Evolutionary conservation across 495 filamentous ascomycete genomes (phyloP), one percentile per base, ranked within the genome.

Genomic region (Aspergillus homomorphus): DNA sequence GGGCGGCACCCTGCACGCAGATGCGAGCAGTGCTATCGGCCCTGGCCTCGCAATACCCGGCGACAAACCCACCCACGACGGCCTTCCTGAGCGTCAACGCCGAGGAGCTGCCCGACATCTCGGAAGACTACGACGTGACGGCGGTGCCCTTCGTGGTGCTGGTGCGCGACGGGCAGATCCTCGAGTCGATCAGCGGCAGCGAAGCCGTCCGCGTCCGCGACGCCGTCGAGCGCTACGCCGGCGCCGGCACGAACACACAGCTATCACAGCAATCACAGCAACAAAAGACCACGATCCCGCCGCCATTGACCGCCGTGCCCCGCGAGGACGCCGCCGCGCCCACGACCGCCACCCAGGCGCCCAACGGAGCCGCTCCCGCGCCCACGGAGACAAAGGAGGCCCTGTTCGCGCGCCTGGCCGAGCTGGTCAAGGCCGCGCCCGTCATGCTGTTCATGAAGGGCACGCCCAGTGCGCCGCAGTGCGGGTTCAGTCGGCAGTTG

Each of bases 1-100:
- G 95, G 94, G 94, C 95, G n/a, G 90, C 89, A 26, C 94, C 92
- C 14, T 98, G 94, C 78, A 82, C 88, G 54, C 92, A 96, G 74
- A 96, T 96, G 92, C 82, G 84, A 62, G 86, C 83, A n/a, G 87
- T 96, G 55, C 86, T 99, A 57, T 76, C 81, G 65, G 87, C 90
- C 28, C 87, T 99, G 57, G 92, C 92, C 54, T 82, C 84, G 60
- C 88, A 91, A 62, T 93, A 94, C 74, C 83, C 89, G 52, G 79
- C 78, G 26, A 80, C 82, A 53, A 70, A 78, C 45, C 86, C 89
- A 19, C 84, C 80, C 1, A 75, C 80, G 41, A 84, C 90, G 63
- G 84, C 84, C 61, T 99, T 96, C 86, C 79, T 94, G 58, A 86
- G 84, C 63, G 81, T 97, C 76, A 87, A 96, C 72, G 92, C 92